A percentile compares a stretch with the other conserved stretches of the same genome.
phyloP scores from a whole-genome alignment of 2,329 filamentous ascomycete genomes.

The Sporothrix globosa region DNA sequence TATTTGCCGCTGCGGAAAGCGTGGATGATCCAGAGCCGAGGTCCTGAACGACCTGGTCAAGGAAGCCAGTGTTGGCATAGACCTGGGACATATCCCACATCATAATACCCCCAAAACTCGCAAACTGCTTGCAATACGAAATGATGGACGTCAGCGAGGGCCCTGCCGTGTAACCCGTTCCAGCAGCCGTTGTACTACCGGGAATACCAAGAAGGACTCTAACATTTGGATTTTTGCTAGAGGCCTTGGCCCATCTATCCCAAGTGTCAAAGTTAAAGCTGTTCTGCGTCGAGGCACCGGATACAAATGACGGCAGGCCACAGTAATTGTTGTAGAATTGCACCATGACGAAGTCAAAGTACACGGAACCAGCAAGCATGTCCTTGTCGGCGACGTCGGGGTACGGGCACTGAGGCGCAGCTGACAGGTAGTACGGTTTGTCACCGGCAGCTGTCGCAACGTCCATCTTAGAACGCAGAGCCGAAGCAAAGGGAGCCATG shows the following conservation, averaged over 20 bases:
- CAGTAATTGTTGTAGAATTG: conserved; percentile 74
- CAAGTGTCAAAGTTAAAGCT: conserved; percentile 66
- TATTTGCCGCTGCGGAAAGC: conserved; percentile 20
- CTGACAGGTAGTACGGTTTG: conserved; percentile 63
- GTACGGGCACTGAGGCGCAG: conserved; percentile 69
- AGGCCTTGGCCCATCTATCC: conserved; percentile 66
- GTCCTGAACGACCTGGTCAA: conserved; percentile 49
- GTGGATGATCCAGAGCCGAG: conserved; percentile 38
- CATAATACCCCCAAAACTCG: conserved; percentile 69
- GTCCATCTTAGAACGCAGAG: conserved; percentile 61
- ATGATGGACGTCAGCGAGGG: conserved; percentile 55
- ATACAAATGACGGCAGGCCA: conserved; percentile 56
- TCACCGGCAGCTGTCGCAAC: conserved; percentile 50
- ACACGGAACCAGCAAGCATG: conserved; percentile 58
- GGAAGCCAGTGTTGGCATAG: conserved; percentile 61
- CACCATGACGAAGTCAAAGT: conserved; percentile 64
- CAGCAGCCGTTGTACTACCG: conserved; percentile 54
- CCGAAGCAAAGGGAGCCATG: conserved; percentile 62
- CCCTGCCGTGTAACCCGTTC: conserved; percentile 58
- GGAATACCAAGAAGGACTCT: conserved; percentile 66
- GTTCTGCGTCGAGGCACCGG: conserved; percentile 50
- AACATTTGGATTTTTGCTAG: conserved; percentile 61
- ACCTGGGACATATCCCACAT: conserved; percentile 69
- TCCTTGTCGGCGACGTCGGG: conserved; percentile 63
- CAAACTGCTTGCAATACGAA: conserved; percentile 56